Percentiles rank a stretch among this genome's conserved stretches.
phyloP scores from a whole-genome alignment of 1,284 basidiomycete species.

The Pseudozyma pruni region DNA sequence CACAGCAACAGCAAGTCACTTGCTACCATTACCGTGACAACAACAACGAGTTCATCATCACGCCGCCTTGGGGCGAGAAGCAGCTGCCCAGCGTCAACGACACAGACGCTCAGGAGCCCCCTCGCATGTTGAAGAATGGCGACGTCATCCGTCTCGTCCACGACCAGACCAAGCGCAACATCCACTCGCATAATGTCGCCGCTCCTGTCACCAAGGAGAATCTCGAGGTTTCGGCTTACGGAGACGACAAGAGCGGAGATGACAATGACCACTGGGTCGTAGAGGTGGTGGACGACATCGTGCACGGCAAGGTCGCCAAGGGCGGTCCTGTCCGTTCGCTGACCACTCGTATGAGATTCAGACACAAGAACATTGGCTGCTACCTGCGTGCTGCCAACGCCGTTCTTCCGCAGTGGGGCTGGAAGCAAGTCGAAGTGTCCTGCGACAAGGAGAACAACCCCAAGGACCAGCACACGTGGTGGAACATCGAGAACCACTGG shows the following conservation, averaged over 20 bases:
- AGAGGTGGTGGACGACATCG: slow-evolving; percentile 87
- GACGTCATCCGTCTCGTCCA: slow-evolving; percentile 86
- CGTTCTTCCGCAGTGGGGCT: slow-evolving; percentile 95
- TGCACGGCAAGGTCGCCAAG: slow-evolving; percentile 71
- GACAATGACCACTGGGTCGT: slow-evolving; percentile 90
- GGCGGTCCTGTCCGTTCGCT: slow-evolving; percentile 82
- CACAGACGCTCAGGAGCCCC: slow-evolving; percentile 34
- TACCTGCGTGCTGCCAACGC: slow-evolving; percentile 91
- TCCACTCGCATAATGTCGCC: slow-evolving; percentile 89
- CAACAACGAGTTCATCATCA: slow-evolving; percentile 91
- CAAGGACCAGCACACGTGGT: slow-evolving; percentile 86
- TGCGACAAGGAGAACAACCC: slow-evolving; percentile 90
- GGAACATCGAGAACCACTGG: slow-evolving; percentile 98
- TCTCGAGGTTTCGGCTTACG: slow-evolving; percentile 92
- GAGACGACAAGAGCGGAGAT: slow-evolving; percentile 87
- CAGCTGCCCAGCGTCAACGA: slow-evolving; percentile 49
- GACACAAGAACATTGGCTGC: slow-evolving; percentile 74
- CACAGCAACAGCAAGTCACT: slow-evolving; percentile 93
- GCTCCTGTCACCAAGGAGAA: slow-evolving; percentile 91
- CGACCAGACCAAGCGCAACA: slow-evolving; percentile 81
- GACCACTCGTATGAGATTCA: slow-evolving; percentile 87
- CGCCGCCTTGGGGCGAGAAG: slow-evolving; percentile 79
- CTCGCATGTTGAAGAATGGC: slow-evolving; percentile 78
- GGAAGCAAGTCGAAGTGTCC: slow-evolving; percentile 96
- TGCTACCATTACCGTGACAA: slow-evolving; percentile 99